Percentiles rank a stretch among this genome's conserved stretches.
phyloP scores from a whole-genome alignment of 768 basidiomycete genomes.

The Xerocomellus amylosporus region DNA sequence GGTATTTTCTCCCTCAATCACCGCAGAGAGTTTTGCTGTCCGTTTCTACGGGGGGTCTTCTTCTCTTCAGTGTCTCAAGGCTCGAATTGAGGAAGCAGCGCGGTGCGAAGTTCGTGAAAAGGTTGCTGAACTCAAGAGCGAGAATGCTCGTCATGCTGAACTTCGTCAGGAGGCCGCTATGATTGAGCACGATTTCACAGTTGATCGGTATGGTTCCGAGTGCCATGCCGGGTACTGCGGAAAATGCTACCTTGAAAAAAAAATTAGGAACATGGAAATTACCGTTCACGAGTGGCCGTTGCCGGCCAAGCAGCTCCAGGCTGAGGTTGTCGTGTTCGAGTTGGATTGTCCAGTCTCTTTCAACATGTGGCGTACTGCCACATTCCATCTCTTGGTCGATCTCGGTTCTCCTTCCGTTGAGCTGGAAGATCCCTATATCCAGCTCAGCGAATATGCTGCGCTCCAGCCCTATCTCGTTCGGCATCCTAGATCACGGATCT shows the following conservation, averaged over 20 bases:
- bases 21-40: slow-evolving; percentile 29
- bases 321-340: slow-evolving; percentile 41
- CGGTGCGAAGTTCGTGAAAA: slow-evolving; percentile 21
- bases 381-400: slow-evolving; percentile 38
- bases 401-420: slow-evolving; percentile 24
- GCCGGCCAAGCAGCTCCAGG: slow-evolving; percentile 25
- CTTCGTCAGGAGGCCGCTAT: slow-evolving; percentile 11
- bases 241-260: slow-evolving; percentile 29
- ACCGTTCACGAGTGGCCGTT: slow-evolving; percentile 47
- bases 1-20: slow-evolving; percentile 31
- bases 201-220: neutral
- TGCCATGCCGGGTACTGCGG: slow-evolving; percentile 12
- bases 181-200: slow-evolving; percentile 4
- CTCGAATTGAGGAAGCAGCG: slow-evolving; percentile 32
- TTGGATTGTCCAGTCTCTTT: slow-evolving; percentile 38
- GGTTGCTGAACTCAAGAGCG: slow-evolving; percentile 24
- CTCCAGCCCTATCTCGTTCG: slow-evolving; percentile 10
- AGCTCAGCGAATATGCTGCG: slow-evolving; percentile 9
- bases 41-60: slow-evolving; percentile 33
- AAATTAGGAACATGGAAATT: slow-evolving; percentile 36
- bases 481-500: slow-evolving; percentile 18
- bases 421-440: slow-evolving; percentile 5
- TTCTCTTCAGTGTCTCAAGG: slow-evolving; percentile 24
- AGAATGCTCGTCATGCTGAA: slow-evolving; percentile 19
- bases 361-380: slow-evolving; percentile 42